These are phyloP conservation scores for Favolaschia claudopus DNA, from an alignment of 768 basidiomycete genomes.

Conservation along the genomic window DNA sequence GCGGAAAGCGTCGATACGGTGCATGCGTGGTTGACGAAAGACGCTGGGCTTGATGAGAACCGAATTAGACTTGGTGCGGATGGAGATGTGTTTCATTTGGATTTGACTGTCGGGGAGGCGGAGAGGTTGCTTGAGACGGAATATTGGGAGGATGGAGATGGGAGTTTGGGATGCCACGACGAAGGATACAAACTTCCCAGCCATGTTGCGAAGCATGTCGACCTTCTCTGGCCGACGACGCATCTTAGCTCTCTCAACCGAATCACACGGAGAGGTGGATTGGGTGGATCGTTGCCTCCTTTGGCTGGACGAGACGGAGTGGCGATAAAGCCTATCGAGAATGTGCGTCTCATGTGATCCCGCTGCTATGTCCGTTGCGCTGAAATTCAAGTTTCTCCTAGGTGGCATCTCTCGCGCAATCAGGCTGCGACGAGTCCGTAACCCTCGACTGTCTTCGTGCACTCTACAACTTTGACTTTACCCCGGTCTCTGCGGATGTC, in stretches of 20 bases:
- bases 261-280: slow-evolving; percentile 6
- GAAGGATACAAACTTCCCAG: slow-evolving; percentile 20
- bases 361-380: background rate
- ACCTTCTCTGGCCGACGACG: slow-evolving; percentile 16
- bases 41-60: background rate
- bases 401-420: background rate
- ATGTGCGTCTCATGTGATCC: slow-evolving; percentile 4
- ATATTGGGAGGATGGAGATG: slow-evolving; percentile 12
- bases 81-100: slow-evolving; percentile 8
- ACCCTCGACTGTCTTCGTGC: slow-evolving; percentile 16
- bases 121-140: slow-evolving; percentile 13
- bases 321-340: slow-evolving; percentile 9
- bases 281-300: background rate
- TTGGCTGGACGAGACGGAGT: slow-evolving; percentile 15
- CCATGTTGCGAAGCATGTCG: slow-evolving; percentile 16
- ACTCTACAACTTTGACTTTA: slow-evolving; percentile 21
- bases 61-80: slow-evolving; percentile 11
- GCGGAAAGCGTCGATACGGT: slow-evolving; percentile 6
- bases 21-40: slow-evolving; percentile 10
- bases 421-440: slow-evolving; percentile 11
- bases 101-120: slow-evolving; percentile 14
- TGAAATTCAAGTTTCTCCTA: background rate
- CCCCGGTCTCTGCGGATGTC: slow-evolving; percentile 10
- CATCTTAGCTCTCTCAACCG: slow-evolving; percentile 3
- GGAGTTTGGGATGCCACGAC: slow-evolving; percentile 11